Base-by-base conservation (phyloP, 345 rosid species). In the Trapa bicornis region DNA sequence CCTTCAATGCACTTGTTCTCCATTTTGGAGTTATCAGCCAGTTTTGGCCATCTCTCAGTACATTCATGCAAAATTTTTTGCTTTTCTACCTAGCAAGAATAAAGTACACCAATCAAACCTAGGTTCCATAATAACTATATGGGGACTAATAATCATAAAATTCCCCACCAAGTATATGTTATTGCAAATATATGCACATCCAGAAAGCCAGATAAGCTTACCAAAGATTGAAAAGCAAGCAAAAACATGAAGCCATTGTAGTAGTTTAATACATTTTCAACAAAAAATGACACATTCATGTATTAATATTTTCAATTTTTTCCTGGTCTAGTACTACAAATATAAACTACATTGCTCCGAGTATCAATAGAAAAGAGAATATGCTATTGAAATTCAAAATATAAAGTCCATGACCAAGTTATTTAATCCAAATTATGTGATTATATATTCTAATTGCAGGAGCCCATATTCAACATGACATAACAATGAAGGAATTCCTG, bases 61-160 rank as follows among this genome's bases (percentile, higher is more conserved):
- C 88, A 80, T 74, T 73, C 84, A 76, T 78, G 92, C 83, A 94
- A 71, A 78, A 94, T 91, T 81, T 75, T 91, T 72, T 83, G 88
- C 81, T 86, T 91, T 71, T 86, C 97, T 60, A 91, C 92, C 99
- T 91, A 83, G 75, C 67, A 76, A 41, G 50, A 41, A 42, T n/a
- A 3, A 32, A 42, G 66, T 16, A 41, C 4, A 16, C 13, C 39
- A 37, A 63, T 3, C 67, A 32, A 64, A 11, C 41, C 48, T 64
- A 7, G 8, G 48, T 38, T 38, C n/a, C n/a, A 10, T 12, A 64
- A 38, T 39, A n/a, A 37, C 39, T 63, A 63, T 7, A 3, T 13
- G n/a, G 29, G 42, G 45, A 37, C 60, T 2, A 54, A 54, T 2
- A 6, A n/a, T 54, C 35, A 54, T 45, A 45, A 10, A 54, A 54